Base-by-base conservation (phyloP, 129 eudicot species). In the Flaveria brownii region DNA sequence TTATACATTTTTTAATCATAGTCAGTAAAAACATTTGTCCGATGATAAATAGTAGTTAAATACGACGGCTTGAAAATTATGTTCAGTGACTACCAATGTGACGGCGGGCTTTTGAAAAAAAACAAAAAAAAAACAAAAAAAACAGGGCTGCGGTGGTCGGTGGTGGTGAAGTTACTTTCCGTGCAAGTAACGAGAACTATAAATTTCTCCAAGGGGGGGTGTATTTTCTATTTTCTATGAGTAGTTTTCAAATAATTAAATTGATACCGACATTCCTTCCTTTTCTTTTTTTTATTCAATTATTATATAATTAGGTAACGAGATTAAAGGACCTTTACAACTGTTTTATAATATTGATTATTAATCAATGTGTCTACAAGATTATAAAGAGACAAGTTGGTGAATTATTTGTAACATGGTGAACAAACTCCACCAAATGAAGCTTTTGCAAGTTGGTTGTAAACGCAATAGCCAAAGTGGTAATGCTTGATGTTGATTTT, bases 361-460 rank as follows among this genome's bases (percentile, higher is more conserved):
- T 28, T 14, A 62, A 62, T 62, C 51, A 42, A 16, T 39, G 52
- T 49, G 54, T 49, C 54, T 6, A 33, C 41, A 36, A 39, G 43
- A 22, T 4, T 6, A 22, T 56, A n/a, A 30, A 77, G 12, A 1
- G 57, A 15, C 74, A 68, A 77, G 18, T 55, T 42, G 81, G 9
- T 16, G 52, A 7, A 77, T 56, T 5, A 77, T 77, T 67, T 51
- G 66, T 51, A 64, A 47, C 71, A 16, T 75, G 18, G 7, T 75
- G 1, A 77, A 23, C n/a, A 67, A 52, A 16, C 36, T 30, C 67
- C 74, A 52, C 73, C 81, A 55, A 3, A 77, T 59, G 69, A 68
- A 68, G 54, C 62, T 59, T 59, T 78, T 78, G 82, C 77, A 78
- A 78, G 77, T 78, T 70, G 82, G 36, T 77, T 2, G 43, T 41